Conservation (phyloP, 805 yeast genomes). For the Ogataea pignaliae region DNA sequence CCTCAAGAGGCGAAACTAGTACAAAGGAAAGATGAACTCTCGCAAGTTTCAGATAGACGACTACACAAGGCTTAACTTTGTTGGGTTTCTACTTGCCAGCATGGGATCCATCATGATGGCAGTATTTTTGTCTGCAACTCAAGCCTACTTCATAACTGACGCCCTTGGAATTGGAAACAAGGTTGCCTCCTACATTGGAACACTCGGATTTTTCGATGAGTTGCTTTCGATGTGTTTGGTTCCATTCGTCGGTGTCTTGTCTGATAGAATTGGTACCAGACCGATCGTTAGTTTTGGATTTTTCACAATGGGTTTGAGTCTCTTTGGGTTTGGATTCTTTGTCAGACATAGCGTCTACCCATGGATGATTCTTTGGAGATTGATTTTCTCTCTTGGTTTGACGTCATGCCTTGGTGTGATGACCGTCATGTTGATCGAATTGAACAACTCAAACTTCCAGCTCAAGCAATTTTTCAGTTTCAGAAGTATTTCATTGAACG, state of each 20-base stretch:
- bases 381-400: conserved; percentile 60
- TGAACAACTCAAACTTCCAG: conserved; percentile 39
- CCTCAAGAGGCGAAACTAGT: no score
- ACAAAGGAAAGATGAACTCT: no score
- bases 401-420: conserved; percentile 41
- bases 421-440: conserved; percentile 46
- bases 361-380: conserved; percentile 44
- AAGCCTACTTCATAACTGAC: conserved; percentile 30
- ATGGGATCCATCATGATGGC: conserved; percentile 22
- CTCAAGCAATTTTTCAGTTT: conserved; percentile 23
- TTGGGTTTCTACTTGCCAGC: conserved; percentile 22
- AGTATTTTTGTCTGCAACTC: conserved; percentile 29
- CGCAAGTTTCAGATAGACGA: conserved; percentile 7
- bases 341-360: conserved; percentile 41
- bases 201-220: conserved; percentile 56
- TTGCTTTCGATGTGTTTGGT: conserved; percentile 46
- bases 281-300: conserved; percentile 47
- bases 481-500: conserved; percentile 3
- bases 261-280: conserved; percentile 61
- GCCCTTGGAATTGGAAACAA: conserved; percentile 24
- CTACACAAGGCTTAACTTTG: conserved; percentile 22
- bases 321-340: conserved; percentile 45
- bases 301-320: conserved; percentile 39
- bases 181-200: conserved; percentile 43
- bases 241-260: conserved; percentile 60